These are phyloP conservation scores for Plasmopara halstedii DNA, from an alignment of 352 stramenopile species.

Conservation along the genomic window DNA sequence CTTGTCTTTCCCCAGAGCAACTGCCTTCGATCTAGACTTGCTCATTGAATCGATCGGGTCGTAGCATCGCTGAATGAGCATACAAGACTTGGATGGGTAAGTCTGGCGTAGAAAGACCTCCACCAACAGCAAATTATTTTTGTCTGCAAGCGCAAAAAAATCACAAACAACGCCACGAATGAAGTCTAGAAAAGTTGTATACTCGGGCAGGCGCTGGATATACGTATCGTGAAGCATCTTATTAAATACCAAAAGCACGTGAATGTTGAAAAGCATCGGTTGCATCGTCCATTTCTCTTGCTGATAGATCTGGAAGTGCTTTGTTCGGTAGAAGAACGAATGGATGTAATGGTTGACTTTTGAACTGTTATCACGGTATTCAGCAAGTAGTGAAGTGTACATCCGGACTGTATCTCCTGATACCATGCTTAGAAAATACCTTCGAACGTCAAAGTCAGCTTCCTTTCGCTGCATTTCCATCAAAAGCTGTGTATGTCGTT, in stretches of 20 bases:
- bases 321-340: constrained; percentile 81
- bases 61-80: constrained; percentile 72
- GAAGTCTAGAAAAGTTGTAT: constrained; percentile 69
- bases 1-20: constrained; percentile 54
- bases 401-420: constrained; percentile 78
- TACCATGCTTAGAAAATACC: constrained; percentile 76
- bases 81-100: constrained; percentile 57
- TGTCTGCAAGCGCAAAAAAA: constrained; percentile 72
- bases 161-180: constrained; percentile 67
- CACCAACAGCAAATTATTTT: constrained; percentile 77
- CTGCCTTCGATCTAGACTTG: constrained; percentile 50
- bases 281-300: constrained; percentile 79
- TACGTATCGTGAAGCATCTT: constrained; percentile 74
- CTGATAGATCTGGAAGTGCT: constrained; percentile 69
- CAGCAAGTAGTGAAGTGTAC: constrained; percentile 64
- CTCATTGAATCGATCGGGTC: constrained; percentile 55
- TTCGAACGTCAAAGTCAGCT: constrained; percentile 74
- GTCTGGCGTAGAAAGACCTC: constrained; percentile 64
- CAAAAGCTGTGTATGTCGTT: constrained; percentile 55
- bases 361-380: constrained; percentile 67
- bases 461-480: constrained; percentile 85
- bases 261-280: constrained; percentile 82
- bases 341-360: constrained; percentile 88
- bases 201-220: constrained; percentile 52
- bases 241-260: constrained; percentile 74